A percentile compares a stretch with the other conserved stretches of the same genome.
phyloP scores from a whole-genome alignment of 495 filamentous ascomycete genomes.

The Beverwykella pulmonaria region DNA sequence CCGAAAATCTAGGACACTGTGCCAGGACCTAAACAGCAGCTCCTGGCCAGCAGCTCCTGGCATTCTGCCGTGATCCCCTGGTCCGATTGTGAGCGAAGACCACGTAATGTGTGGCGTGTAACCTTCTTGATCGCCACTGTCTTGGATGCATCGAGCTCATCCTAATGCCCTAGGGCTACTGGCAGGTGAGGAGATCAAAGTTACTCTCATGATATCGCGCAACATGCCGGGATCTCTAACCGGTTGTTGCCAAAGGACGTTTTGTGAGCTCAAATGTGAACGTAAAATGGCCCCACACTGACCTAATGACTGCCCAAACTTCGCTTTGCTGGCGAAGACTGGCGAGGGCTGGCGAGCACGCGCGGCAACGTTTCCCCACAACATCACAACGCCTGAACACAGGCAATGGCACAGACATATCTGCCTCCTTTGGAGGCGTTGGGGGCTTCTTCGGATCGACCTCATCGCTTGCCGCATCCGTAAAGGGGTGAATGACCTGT shows the following conservation, averaged over 20 bases:
- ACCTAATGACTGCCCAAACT: no score
- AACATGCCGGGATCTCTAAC: not conserved
- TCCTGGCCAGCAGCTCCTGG: not conserved
- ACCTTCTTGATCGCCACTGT: not conserved
- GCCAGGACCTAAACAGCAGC: not conserved
- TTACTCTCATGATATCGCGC: not conserved
- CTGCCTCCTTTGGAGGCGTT: not conserved
- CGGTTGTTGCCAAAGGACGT: not conserved
- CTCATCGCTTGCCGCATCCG: not conserved
- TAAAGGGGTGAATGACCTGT: not conserved
- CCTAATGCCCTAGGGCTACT: not conserved
- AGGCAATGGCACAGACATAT: not conserved
- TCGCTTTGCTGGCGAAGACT: no score
- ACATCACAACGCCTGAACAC: not conserved
- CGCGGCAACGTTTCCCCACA: not conserved
- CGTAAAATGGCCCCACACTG: not conserved
- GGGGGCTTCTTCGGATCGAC: not conserved
- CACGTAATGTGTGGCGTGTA: not conserved
- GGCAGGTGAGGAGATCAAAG: not conserved
- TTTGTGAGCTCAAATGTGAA: not conserved
- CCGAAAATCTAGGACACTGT: not conserved
- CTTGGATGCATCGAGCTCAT: not conserved
- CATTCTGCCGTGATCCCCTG: not conserved
- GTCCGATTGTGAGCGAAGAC: not conserved
- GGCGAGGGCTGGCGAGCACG: not conserved